Evolutionary conservation across 1,284 basidiomycete species (phyloP).

Genomic region (Boletus semigastroideus): DNA sequence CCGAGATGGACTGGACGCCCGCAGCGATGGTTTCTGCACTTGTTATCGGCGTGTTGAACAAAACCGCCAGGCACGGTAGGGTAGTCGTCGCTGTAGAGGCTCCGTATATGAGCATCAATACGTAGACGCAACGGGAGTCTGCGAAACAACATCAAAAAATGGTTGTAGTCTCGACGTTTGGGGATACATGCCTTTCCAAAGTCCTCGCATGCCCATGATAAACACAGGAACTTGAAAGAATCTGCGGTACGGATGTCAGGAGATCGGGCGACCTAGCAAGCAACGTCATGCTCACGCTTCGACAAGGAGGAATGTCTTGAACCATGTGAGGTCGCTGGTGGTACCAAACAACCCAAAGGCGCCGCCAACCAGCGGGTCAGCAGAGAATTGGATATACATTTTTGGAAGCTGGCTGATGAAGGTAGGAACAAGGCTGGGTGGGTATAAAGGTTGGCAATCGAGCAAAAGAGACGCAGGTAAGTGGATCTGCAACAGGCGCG

Average conservation of each 20-base stretch:
- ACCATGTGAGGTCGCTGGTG: conserved; percentile 52
- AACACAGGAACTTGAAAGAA: conserved; percentile 80
- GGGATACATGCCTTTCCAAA: conserved; percentile 56
- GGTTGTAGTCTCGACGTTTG: neutral
- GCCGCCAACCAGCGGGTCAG: conserved; percentile 64
- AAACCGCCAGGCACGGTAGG: conserved; percentile 62
- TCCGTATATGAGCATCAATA: conserved; percentile 68
- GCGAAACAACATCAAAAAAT: conserved; percentile 2
- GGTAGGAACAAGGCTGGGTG: conserved; percentile 47
- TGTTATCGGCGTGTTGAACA: conserved; percentile 49
- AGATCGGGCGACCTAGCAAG: conserved; percentile 14
- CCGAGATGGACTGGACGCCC: conserved; percentile 40
- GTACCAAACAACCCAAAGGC: conserved; percentile 45
- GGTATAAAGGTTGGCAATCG: conserved; percentile 72
- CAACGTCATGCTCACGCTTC: conserved; percentile 45
- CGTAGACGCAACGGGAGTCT: conserved; percentile 50
- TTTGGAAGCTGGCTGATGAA: conserved; percentile 42
- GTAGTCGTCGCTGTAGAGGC: conserved; percentile 79
- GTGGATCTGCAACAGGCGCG: conserved; percentile 47
- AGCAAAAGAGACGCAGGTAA: conserved; percentile 62
- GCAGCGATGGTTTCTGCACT: conserved; percentile 34
- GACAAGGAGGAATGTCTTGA: conserved; percentile 60
- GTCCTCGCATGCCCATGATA: conserved; percentile 60
- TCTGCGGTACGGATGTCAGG: conserved; percentile 36
- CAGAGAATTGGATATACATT: conserved; percentile 51